Evolutionary conservation across 2,329 filamentous ascomycete genomes (phyloP).

Genomic region (Exophiala sp.): DNA sequence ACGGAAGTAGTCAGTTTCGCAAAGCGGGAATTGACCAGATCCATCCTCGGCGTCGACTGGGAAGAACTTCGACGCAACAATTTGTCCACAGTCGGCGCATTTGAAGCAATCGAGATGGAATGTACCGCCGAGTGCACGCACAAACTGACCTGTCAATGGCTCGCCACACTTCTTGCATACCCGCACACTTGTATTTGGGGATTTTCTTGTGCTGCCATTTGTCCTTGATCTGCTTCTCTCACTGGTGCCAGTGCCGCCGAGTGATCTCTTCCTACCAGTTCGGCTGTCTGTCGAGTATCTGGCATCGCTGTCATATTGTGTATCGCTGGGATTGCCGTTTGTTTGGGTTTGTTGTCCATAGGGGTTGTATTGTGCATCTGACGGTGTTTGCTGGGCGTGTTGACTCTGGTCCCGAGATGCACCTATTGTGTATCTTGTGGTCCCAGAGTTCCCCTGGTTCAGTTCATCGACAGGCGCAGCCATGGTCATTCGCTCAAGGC

Average conservation of each 20-base stretch:
- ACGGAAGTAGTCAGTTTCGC: conserved; percentile 96
- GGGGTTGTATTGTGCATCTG: conserved; percentile 15
- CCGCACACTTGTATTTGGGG: conserved; percentile 40
- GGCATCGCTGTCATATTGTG: conserved; percentile 24
- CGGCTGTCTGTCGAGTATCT: conserved; percentile 28
- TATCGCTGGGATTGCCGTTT: conserved; percentile 21
- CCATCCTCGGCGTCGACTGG: conserved; percentile 87
- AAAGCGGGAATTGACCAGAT: conserved; percentile 79
- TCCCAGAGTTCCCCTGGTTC: conserved; percentile 19
- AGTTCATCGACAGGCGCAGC: conserved; percentile 21
- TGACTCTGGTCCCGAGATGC: conserved; percentile 16
- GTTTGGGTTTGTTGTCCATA: conserved; percentile 13
- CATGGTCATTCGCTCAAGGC: conserved; percentile 11
- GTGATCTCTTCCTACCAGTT: conserved; percentile 28
- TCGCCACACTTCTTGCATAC: conserved; percentile 81
- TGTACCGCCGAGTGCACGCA: conserved; percentile 84
- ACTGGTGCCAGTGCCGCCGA: conserved; percentile 23
- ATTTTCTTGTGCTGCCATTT: conserved; percentile 31
- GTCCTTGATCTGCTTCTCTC: conserved; percentile 32
- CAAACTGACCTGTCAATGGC: conserved; percentile 87
- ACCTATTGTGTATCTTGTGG: conserved; percentile 25
- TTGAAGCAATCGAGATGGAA: conserved; percentile 98
- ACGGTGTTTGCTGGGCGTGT: conserved; percentile 10
- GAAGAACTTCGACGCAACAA: conserved; percentile 98
- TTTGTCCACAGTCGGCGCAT: conserved; percentile 91